These are phyloP conservation scores for Albugo candida DNA, from an alignment of 352 stramenopile genomes.

Conservation along the genomic window DNA sequence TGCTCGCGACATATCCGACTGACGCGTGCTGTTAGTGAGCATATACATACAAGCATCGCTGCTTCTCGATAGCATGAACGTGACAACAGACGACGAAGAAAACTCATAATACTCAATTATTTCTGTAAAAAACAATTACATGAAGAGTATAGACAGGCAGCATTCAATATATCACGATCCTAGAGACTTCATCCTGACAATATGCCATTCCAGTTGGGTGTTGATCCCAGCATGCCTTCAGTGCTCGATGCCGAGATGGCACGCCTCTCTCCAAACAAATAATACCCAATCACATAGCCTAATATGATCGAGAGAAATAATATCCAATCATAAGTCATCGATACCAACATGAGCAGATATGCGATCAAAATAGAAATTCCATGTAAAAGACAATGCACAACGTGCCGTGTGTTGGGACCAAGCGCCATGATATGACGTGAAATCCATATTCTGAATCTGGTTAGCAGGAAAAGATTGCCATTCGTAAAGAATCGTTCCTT, in stretches of 20 bases:
- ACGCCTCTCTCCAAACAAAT: conserved; percentile 40
- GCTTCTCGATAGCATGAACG: too few species aligned
- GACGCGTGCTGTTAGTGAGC: too few species aligned
- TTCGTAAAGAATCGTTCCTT: conserved; percentile 8
- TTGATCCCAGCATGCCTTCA: too few species aligned
- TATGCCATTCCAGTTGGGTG: too few species aligned
- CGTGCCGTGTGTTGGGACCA: conserved; percentile 24
- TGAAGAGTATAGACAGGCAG: too few species aligned
- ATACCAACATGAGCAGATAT: conserved; percentile 67
- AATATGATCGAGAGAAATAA: conserved; percentile 30
- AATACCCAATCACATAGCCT: conserved; percentile 44
- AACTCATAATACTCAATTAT: too few species aligned
- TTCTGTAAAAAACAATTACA: too few species aligned
- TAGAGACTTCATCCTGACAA: too few species aligned
- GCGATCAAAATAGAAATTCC: conserved; percentile 39
- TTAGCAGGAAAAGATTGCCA: conserved; percentile 11
- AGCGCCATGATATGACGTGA: conserved; percentile 32
- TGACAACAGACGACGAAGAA: too few species aligned
- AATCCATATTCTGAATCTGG: conserved; percentile 10
- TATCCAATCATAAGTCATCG: conserved; percentile 58
- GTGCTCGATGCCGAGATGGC: neutral
- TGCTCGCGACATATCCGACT: too few species aligned
- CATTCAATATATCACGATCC: too few species aligned
- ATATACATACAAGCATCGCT: too few species aligned
- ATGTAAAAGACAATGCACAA: conserved; percentile 28